A percentile compares a stretch with the other conserved stretches of the same genome.
Evolutionary conservation across 2,329 filamentous ascomycete species (phyloP).

Genomic region (Samsoniella hepiali): DNA sequence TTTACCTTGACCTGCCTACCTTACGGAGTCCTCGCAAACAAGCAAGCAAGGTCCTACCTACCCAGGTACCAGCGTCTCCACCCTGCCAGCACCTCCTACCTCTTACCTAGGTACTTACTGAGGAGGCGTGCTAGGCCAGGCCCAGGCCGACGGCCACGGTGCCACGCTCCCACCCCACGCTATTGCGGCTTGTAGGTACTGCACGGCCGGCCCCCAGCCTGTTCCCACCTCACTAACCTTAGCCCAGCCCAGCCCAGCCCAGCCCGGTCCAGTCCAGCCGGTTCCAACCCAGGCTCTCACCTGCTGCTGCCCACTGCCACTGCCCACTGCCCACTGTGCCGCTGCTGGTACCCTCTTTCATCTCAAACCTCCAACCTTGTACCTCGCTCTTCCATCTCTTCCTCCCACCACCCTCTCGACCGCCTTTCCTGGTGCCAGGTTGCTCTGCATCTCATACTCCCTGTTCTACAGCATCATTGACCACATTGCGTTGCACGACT

Average conservation of each 20-base stretch:
- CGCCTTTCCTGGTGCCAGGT: background rate
- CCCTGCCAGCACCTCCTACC: too few relatives aligned
- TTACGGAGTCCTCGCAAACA: too few relatives aligned
- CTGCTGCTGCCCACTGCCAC: background rate
- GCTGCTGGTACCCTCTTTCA: conserved; percentile 4
- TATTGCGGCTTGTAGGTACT: background rate
- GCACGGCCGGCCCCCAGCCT: background rate
- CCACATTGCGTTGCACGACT: background rate
- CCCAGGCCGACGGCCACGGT: conserved; percentile 3
- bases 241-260: background rate
- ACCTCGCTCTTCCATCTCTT: conserved; percentile 6
- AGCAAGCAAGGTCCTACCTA: too few relatives aligned
- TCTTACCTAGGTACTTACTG: too few relatives aligned
- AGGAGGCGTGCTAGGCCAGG: background rate
- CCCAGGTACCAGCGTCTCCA: too few relatives aligned
- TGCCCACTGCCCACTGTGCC: background rate
- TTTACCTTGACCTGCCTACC: too few relatives aligned
- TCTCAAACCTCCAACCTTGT: conserved; percentile 14
- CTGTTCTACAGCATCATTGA: conserved; percentile 14
- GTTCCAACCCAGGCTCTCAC: background rate
- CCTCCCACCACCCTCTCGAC: conserved; percentile 5
- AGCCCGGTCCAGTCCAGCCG: background rate
- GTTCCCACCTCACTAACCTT: background rate
- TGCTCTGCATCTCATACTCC: background rate
- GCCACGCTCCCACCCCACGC: background rate